phyloP scores from a whole-genome alignment of 2,329 filamentous ascomycete genomes.

The Diplodia seriata region DNA sequence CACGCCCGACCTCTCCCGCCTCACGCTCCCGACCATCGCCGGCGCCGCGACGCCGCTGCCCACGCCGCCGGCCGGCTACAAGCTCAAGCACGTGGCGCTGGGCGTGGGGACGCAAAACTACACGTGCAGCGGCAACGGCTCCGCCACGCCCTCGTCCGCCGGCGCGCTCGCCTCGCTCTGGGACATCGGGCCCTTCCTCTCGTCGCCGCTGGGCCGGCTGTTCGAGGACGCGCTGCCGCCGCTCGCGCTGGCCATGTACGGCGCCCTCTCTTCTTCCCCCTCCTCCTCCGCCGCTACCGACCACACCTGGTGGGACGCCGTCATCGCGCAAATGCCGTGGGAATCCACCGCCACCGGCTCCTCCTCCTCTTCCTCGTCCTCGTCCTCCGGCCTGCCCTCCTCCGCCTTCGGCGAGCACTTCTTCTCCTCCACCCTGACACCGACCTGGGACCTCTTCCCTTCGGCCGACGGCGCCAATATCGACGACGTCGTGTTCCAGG shows the following conservation, averaged over 20 bases:
- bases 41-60: conserved; percentile 48
- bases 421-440: conserved; percentile 63
- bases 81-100: conserved; percentile 54
- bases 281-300: too few relatives aligned
- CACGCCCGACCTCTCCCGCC: conserved; percentile 8
- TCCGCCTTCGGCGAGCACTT: conserved; percentile 68
- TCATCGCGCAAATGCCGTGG: conserved; percentile 17
- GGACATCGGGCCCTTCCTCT: conserved; percentile 33
- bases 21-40: conserved; percentile 41
- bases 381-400: neutral
- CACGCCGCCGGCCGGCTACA: conserved; percentile 39
- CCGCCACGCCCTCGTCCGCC: conserved; percentile 36
- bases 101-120: conserved; percentile 59
- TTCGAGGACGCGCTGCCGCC: conserved; percentile 18
- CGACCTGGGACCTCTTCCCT: conserved; percentile 61
- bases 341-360: too few relatives aligned
- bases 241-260: conserved; percentile 27
- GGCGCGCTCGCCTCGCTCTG: conserved; percentile 36
- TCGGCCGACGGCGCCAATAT: conserved; percentile 51
- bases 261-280: neutral
- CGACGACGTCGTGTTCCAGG: conserved; percentile 39
- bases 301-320: neutral
- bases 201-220: conserved; percentile 11
- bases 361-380: too few relatives aligned
- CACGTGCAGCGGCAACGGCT: conserved; percentile 15